Evolutionary conservation across 2,329 filamentous ascomycete genomes (phyloP), one percentile per base, ranked within the genome.

Genomic region (Penicillium brasilianum): DNA sequence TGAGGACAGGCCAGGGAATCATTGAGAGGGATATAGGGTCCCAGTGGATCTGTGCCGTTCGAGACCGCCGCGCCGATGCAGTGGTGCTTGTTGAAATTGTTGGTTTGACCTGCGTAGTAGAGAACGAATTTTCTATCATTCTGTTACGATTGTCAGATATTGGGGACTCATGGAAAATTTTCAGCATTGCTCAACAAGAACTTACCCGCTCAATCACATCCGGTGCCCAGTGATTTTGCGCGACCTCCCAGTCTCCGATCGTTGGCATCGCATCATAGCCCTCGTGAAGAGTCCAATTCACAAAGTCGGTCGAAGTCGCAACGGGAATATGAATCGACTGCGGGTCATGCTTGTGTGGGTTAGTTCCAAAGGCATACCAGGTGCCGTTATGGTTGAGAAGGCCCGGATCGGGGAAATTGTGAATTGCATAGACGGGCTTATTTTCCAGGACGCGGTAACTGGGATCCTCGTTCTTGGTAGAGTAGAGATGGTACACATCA

Each of bases 151-250:
- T 43, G 44, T 58, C 37, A 63, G 55, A 28, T 16, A 30, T 4
- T 25, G 0, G 18, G 25, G 6, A 6, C 10, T 25, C 28, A 11
- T 20, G 18, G 51, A 28, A 9, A 32, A 8, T 3, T 22, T 44
- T 8, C 16, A 18, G 25, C 4, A 9, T 43, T 16, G 9, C 18
- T 30, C n/a, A 28, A 18, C 14, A n/a, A 13, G 25, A 20, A 66
- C 72, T 64, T 67, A 77, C 75, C 28, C 86, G 74, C 56, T 76
- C 77, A 9, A 81, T 79, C 7, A 88, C 83, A 70, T 88, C 86
- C 10, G 86, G 87, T 0, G 87, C 87, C 86, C 86, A 88, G 18
- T 83, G 84, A 59, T 85, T 81, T 13, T 71, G 69, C 6, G 80
- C 80, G 8, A 74, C 80, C 28, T 83, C 83, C 86, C 87, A 89